phyloP scores from a whole-genome alignment of 2,329 filamentous ascomycete genomes.

The Cordyceps tenuipes region DNA sequence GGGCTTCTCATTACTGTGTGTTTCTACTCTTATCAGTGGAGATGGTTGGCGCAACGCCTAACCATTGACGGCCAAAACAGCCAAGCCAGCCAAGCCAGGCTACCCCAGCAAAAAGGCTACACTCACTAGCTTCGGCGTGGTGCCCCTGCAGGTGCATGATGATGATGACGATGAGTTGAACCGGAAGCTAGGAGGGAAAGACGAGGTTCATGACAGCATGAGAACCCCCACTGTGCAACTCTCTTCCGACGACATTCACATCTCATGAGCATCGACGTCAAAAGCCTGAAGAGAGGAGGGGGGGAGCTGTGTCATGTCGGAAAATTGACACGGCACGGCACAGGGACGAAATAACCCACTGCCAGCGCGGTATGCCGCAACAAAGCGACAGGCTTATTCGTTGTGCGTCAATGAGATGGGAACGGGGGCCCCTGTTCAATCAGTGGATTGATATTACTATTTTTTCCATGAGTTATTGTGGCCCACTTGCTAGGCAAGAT shows the following conservation, averaged over 20 bases:
- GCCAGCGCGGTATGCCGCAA: not conserved
- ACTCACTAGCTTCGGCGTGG: too few relatives aligned
- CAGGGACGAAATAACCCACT: too few relatives aligned
- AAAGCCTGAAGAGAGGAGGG: not conserved
- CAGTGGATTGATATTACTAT: not conserved
- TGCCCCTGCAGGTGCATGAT: not conserved
- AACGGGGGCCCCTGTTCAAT: not conserved
- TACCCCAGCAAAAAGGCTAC: not conserved
- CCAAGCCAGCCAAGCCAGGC: not conserved
- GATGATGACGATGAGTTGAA: constrained; percentile 6
- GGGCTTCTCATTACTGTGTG: not conserved
- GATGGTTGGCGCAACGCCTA: not conserved
- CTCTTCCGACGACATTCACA: too few relatives aligned
- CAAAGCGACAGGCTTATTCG: not conserved
- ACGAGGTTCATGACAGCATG: not conserved
- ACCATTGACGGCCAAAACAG: too few relatives aligned
- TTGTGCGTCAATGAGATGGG: not conserved
- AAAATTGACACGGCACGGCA: too few relatives aligned
- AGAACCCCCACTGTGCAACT: not conserved
- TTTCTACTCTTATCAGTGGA: constrained; percentile 7
- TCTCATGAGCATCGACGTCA: not conserved
- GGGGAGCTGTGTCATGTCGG: not conserved
- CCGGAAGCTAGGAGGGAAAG: not conserved
- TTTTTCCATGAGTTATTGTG: not conserved
- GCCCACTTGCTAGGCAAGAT: not conserved